phyloP scores from a whole-genome alignment of 2,329 filamentous ascomycete genomes.

The Lachnellula willkommii region DNA sequence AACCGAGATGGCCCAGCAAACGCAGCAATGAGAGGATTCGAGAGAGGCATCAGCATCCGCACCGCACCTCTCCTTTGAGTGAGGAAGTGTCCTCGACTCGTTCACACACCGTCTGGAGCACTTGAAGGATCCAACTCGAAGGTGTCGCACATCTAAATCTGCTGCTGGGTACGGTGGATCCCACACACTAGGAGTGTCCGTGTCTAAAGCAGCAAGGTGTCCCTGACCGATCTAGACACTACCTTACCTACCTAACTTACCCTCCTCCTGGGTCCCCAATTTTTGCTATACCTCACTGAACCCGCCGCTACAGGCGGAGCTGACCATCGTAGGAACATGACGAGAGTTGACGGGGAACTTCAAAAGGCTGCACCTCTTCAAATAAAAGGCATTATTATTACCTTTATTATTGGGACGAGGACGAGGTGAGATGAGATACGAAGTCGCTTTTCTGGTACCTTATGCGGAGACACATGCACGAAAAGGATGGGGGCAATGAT shows the following conservation, averaged over 20 bases:
- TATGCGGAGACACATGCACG: neutral
- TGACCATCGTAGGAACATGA: neutral
- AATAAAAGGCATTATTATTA: too few species aligned
- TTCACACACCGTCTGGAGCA: constrained; percentile 2
- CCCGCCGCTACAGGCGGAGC: neutral
- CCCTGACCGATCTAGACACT: constrained; percentile 15
- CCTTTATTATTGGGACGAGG: too few species aligned
- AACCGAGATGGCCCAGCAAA: constrained; percentile 15
- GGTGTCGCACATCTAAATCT: constrained; percentile 8
- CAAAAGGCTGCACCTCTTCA: neutral
- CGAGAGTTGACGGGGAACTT: neutral
- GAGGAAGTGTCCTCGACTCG: constrained; percentile 3
- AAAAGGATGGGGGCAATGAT: neutral
- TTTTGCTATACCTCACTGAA: constrained; percentile 15
- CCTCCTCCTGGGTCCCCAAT: neutral
- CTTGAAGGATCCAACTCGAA: neutral
- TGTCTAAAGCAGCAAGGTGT: constrained; percentile 20
- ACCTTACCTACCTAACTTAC: too few species aligned
- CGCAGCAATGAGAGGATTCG: constrained; percentile 11
- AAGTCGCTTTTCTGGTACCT: neutral
- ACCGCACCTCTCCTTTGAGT: constrained; percentile 1
- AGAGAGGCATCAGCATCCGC: constrained; percentile 4
- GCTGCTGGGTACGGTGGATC: neutral
- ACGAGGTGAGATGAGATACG: neutral
- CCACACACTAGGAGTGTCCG: neutral